Evolutionary conservation across 2,329 filamentous ascomycete genomes (phyloP).

Genomic region (Fusarium musae): DNA sequence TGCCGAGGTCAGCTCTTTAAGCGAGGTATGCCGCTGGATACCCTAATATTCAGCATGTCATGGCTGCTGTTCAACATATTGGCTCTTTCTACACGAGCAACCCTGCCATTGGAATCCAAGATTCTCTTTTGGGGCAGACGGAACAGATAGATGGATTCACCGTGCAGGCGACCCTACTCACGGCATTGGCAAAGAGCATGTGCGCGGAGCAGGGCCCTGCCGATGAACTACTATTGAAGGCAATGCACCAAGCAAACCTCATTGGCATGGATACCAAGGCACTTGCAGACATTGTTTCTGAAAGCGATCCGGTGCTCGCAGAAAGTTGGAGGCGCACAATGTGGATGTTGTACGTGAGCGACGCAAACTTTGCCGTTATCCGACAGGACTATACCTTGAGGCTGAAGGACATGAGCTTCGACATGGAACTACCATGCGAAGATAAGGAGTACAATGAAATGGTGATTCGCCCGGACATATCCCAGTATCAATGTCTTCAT

Average conservation of each 20-base stretch:
- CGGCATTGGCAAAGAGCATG: background rate
- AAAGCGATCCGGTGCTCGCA: background rate
- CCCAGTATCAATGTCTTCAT: background rate
- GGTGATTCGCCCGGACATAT: background rate
- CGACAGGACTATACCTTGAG: background rate
- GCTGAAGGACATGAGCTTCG: background rate
- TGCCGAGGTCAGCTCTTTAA: background rate
- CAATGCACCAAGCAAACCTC: background rate
- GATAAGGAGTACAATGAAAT: background rate
- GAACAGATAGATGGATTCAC: background rate
- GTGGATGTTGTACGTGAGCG: background rate
- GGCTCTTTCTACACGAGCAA: background rate
- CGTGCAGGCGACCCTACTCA: background rate
- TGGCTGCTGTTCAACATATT: background rate
- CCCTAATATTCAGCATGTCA: background rate
- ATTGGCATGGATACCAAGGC: background rate
- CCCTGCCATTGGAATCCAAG: background rate
- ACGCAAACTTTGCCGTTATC: background rate
- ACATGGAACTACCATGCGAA: background rate
- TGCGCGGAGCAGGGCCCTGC: background rate
- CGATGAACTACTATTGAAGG: background rate
- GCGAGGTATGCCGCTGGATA: background rate
- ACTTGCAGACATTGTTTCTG: background rate
- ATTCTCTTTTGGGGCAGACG: background rate
- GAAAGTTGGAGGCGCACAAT: background rate